Conservation (phyloP, 2,329 filamentous ascomycete species). For the Blastomyces silverae region DNA sequence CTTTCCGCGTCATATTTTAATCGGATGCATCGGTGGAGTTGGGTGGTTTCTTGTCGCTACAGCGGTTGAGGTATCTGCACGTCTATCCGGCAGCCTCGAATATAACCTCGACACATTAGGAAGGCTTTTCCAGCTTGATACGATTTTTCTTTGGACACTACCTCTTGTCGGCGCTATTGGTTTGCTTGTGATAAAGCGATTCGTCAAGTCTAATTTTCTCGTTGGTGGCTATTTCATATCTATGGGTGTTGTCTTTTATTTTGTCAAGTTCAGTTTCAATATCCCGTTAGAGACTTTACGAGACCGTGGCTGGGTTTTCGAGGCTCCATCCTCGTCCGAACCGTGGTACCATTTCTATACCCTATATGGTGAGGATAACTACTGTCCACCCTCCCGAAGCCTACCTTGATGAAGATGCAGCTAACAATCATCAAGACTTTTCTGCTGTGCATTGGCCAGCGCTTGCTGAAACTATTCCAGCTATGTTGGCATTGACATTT, state of each 20-base stretch:
- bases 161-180: slow-evolving; percentile 69
- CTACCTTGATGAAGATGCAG: slow-evolving; percentile 8
- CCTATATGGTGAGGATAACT: slow-evolving; percentile 66
- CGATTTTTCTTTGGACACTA: slow-evolving; percentile 72
- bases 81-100: slow-evolving; percentile 75
- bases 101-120: slow-evolving; percentile 71
- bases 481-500: slow-evolving; percentile 95
- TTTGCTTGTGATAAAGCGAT: slow-evolving; percentile 69
- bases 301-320: slow-evolving; percentile 80
- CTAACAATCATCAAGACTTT: slow-evolving; percentile 54
- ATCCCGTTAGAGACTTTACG: slow-evolving; percentile 63
- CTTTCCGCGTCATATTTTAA: slow-evolving; percentile 91
- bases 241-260: slow-evolving; percentile 56
- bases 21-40: slow-evolving; percentile 94
- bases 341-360: slow-evolving; percentile 99
- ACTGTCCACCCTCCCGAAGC: slow-evolving; percentile 4
- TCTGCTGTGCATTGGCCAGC: slow-evolving; percentile 75
- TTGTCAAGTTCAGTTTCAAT: slow-evolving; percentile 47
- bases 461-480: slow-evolving; percentile 74
- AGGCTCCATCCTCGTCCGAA: slow-evolving; percentile 72
- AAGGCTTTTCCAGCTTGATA: slow-evolving; percentile 65
- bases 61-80: slow-evolving; percentile 85
- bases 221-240: slow-evolving; percentile 82
- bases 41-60: slow-evolving; percentile 91
- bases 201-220: slow-evolving; percentile 73